A percentile compares a stretch with the other conserved stretches of the same genome.
Evolutionary conservation across 345 rosid genomes (phyloP).

Genomic region (Salix exigua): DNA sequence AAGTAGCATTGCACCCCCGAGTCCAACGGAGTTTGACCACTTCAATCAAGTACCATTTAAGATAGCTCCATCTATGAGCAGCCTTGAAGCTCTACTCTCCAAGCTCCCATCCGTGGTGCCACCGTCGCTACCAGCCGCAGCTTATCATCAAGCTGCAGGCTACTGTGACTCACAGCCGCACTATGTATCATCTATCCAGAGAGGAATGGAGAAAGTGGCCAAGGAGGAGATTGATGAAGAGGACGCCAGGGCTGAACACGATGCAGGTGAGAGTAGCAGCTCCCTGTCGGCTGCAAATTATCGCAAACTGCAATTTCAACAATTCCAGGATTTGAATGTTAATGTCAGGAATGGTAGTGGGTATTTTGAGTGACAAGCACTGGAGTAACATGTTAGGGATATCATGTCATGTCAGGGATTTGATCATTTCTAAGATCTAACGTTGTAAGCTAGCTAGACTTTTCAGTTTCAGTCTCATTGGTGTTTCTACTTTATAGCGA

Average conservation of each 20-base stretch:
- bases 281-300: constrained; percentile 32
- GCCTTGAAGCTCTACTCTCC: constrained; percentile 93
- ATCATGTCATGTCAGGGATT: not conserved
- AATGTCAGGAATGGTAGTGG: not conserved
- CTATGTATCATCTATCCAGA: constrained; percentile 11
- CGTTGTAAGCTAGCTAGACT: not conserved
- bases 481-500: not conserved
- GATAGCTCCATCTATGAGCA: constrained; percentile 90
- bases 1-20: constrained; percentile 21
- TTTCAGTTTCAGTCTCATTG: not conserved
- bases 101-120: constrained; percentile 93
- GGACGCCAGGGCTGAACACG: constrained; percentile 16
- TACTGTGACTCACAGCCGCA: constrained; percentile 10
- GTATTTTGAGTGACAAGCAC: constrained; percentile 6
- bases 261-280: constrained; percentile 44
- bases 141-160: constrained; percentile 18
- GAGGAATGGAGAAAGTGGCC: constrained; percentile 29
- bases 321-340: constrained; percentile 32
- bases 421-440: constrained; percentile 8
- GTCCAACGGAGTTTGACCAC: constrained; percentile 35
- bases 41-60: constrained; percentile 42
- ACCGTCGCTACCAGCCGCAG: constrained; percentile 18
- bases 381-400: not conserved
- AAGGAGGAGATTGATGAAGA: constrained; percentile 52
- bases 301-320: constrained; percentile 30